phyloP scores from a whole-genome alignment of 2,329 filamentous ascomycete species.

The Corinectria fuckeliana region DNA sequence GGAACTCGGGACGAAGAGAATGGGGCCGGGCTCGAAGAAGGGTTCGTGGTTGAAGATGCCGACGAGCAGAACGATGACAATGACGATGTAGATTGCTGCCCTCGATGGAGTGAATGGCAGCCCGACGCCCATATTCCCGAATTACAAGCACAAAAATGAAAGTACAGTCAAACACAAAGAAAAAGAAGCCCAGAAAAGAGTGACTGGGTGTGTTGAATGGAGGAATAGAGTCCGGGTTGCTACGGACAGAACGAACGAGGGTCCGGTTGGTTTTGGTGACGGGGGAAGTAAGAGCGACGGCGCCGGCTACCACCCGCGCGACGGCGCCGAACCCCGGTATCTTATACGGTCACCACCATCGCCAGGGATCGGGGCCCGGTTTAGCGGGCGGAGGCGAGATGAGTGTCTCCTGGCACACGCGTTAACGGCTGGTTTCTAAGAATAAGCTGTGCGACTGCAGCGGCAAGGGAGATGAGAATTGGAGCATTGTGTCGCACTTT shows the following conservation, averaged over 20 bases:
- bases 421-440: neutral
- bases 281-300: neutral
- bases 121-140: constrained; percentile 23
- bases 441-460: neutral
- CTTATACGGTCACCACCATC: neutral
- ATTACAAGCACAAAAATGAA: neutral
- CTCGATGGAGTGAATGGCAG: constrained; percentile 27
- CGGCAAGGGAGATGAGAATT: neutral
- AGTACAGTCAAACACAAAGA: neutral
- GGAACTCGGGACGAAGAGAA: constrained; percentile 30
- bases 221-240: neutral
- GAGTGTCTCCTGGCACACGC: neutral
- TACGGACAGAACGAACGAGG: neutral
- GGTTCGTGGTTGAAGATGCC: constrained; percentile 21
- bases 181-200: neutral
- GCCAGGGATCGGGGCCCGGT: neutral
- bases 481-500: neutral
- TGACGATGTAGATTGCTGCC: constrained; percentile 25
- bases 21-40: constrained; percentile 1
- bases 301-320: neutral
- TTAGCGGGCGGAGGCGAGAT: neutral
- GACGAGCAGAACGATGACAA: constrained; percentile 23
- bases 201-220: neutral
- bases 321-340: neutral
- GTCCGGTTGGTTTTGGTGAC: neutral